Percentiles rank a stretch among this genome's conserved stretches.
Conservation (phyloP, 2,329 filamentous ascomycete genomes). For the Cladobotryum protrusum region DNA sequence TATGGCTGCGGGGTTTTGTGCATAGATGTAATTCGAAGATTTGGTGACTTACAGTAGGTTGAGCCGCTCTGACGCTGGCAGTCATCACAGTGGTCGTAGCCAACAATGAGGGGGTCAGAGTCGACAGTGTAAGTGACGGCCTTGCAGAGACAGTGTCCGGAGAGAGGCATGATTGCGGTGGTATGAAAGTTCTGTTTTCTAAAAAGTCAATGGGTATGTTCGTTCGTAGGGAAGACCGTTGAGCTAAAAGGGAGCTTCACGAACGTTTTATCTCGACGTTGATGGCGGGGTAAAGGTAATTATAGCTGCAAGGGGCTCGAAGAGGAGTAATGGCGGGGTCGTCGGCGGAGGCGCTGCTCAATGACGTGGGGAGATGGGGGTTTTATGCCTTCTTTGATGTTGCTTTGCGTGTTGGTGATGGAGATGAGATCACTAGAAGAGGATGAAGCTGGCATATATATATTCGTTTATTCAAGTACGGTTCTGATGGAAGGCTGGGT, state of each 20-base stretch:
- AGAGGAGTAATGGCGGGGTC: slow-evolving; percentile 10
- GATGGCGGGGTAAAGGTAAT: slow-evolving; percentile 5
- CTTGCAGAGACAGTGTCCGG: slow-evolving; percentile 66
- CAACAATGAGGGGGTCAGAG: slow-evolving; percentile 48
- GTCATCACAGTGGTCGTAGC: slow-evolving; percentile 67
- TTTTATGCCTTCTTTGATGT: slow-evolving; percentile 1
- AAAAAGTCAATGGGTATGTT: background rate
- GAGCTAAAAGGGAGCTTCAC: too few species aligned
- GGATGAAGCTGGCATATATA: too few species aligned
- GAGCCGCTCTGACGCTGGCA: slow-evolving; percentile 65
- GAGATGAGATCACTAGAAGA: too few species aligned
- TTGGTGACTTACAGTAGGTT: slow-evolving; percentile 53
- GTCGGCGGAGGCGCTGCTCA: slow-evolving; percentile 2
- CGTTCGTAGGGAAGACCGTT: background rate
- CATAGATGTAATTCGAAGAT: background rate
- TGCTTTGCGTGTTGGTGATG: background rate
- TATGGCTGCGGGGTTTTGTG: background rate
- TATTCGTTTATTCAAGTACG: too few species aligned
- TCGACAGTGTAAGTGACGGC: slow-evolving; percentile 61
- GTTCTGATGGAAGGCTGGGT: too few species aligned
- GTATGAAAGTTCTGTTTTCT: background rate
- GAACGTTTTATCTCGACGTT: background rate
- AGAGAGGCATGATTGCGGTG: slow-evolving; percentile 51
- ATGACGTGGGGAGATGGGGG: slow-evolving; percentile 11
- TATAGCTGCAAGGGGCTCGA: too few species aligned